Conservation (phyloP, 2,329 filamentous ascomycete species). For the Didymosphaeria variabile region DNA sequence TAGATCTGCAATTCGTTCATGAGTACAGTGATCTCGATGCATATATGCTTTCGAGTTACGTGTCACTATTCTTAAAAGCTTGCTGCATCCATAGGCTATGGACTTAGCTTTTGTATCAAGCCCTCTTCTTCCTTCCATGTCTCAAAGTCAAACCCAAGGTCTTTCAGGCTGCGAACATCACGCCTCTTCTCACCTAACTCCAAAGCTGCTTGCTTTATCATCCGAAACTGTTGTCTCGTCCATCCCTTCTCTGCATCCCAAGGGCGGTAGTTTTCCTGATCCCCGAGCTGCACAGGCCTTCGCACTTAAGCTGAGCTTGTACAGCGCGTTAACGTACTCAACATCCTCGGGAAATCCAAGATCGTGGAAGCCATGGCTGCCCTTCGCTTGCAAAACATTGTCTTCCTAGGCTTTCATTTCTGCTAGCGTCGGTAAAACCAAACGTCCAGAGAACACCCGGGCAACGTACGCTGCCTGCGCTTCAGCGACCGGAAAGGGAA, state of each 20-base stretch:
- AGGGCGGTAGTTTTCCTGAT: not conserved
- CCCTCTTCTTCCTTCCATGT: not conserved
- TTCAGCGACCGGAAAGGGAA: conserved; percentile 57
- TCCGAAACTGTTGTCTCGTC: conserved; percentile 9
- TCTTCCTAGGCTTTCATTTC: conserved; percentile 75
- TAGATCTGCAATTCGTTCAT: not conserved
- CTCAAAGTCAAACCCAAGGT: conserved; percentile 9
- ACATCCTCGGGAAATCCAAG: conserved; percentile 7
- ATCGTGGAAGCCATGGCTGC: conserved; percentile 2
- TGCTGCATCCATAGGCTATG: not conserved
- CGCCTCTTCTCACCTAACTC: conserved; percentile 4
- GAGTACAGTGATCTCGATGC: not conserved
- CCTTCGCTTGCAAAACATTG: not conserved
- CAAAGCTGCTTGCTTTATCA: conserved; percentile 10
- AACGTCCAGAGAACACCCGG: conserved; percentile 74
- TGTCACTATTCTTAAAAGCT: not conserved
- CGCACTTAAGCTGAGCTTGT: conserved; percentile 1
- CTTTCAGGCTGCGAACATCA: not conserved
- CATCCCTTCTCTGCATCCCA: conserved; percentile 7
- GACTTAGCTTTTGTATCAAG: not conserved
- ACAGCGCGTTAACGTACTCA: conserved; percentile 8
- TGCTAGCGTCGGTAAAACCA: conserved; percentile 66
- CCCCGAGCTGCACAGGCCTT: not conserved
- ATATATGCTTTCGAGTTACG: not conserved
- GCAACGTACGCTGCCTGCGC: conserved; percentile 79